Conservation (phyloP, 805 yeast genomes). For the Ogataea paraovalis region DNA sequence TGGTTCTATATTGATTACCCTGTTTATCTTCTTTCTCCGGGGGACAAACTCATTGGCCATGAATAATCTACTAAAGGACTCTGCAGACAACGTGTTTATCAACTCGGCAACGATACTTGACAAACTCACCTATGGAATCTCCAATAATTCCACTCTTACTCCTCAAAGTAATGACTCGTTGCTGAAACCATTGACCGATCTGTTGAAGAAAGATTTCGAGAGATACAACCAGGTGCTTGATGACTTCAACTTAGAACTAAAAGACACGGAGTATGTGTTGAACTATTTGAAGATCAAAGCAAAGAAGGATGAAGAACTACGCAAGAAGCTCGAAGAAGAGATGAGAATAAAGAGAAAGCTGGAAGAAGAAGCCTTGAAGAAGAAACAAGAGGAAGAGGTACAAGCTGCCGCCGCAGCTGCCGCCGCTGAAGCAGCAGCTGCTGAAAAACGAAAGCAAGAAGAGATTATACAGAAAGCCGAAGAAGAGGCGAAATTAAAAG, state of each 20-base stretch:
- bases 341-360: constrained; percentile 16
- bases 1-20: neutral
- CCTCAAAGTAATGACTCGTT: constrained; percentile 29
- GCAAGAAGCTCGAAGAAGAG: constrained; percentile 21
- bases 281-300: constrained; percentile 25
- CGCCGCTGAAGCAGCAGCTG: too few species aligned
- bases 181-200: constrained; percentile 22
- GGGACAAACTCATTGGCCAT: constrained; percentile 6
- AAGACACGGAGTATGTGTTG: constrained; percentile 27
- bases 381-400: constrained; percentile 11
- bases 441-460: constrained; percentile 1
- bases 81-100: constrained; percentile 31
- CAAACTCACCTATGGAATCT: constrained; percentile 25
- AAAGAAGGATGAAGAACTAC: constrained; percentile 24
- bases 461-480: constrained; percentile 1
- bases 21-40: neutral
- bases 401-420: neutral
- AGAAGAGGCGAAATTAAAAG: constrained; percentile 4
- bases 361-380: constrained; percentile 18
- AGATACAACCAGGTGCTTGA: constrained; percentile 29
- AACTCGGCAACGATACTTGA: constrained; percentile 33
- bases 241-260: constrained; percentile 25
- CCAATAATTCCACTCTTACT: constrained; percentile 23
- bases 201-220: constrained; percentile 23
- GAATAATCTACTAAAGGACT: constrained; percentile 26